A percentile compares a stretch with the other conserved stretches of the same genome.
phyloP scores from a whole-genome alignment of 371 early-diverging fungal genomes.

The Rhizopus stolonifer region DNA sequence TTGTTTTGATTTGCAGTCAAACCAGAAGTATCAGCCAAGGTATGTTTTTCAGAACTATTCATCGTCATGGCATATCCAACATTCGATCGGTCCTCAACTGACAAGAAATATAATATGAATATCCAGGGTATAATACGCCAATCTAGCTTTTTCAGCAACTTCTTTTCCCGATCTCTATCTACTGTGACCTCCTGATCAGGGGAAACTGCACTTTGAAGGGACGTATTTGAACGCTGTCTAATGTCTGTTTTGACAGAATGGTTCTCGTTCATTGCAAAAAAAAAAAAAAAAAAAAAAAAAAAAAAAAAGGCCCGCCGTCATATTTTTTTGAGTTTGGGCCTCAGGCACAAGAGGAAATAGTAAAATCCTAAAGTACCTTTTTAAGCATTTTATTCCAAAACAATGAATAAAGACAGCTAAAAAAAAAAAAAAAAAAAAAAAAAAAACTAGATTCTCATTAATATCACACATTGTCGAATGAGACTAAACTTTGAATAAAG shows the following conservation, averaged over 20 bases:
- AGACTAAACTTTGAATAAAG: no score
- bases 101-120: conserved; percentile 47
- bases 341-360: no score
- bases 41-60: conserved; percentile 44
- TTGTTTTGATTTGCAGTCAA: conserved; percentile 41
- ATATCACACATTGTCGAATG: no score
- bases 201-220: neutral
- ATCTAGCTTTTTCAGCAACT: conserved; percentile 48
- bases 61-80: conserved; percentile 55
- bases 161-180: conserved; percentile 20
- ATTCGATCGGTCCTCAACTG: conserved; percentile 51
- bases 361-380: no score
- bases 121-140: conserved; percentile 56
- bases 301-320: no score
- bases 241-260: neutral
- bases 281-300: neutral
- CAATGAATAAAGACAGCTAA: no score
- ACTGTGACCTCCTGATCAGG: conserved; percentile 1
- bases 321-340: no score
- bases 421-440: no score
- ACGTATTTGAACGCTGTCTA: conserved; percentile 1
- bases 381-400: no score
- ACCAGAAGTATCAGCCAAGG: conserved; percentile 36
- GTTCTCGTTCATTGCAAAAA: neutral
- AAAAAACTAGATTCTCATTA: no score